Evolutionary conservation across 2,329 filamentous ascomycete genomes (phyloP).

Genomic region (Dothidotthia symphoricarpi): DNA sequence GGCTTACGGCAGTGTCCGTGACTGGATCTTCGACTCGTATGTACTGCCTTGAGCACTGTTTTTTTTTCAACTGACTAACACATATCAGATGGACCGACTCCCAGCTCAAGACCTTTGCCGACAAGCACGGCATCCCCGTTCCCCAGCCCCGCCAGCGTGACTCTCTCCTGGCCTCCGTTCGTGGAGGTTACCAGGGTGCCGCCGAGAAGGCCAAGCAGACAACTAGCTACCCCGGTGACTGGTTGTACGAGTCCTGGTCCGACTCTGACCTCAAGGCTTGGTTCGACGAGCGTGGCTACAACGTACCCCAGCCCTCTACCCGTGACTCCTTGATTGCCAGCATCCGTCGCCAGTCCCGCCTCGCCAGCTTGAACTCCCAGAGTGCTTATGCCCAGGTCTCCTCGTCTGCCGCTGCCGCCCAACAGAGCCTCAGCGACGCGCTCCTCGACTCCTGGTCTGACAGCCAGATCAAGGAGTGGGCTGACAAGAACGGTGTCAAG

Average conservation of each 20-base stretch:
- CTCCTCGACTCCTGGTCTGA: constrained; percentile 90
- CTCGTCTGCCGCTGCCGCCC: constrained; percentile 56
- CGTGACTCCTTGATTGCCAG: constrained; percentile 86
- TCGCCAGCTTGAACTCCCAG: constrained; percentile 69
- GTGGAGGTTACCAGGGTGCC: constrained; percentile 74
- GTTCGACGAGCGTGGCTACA: constrained; percentile 84
- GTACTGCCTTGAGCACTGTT: background rate
- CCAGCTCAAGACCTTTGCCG: constrained; percentile 87
- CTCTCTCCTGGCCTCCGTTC: constrained; percentile 71
- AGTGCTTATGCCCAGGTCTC: constrained; percentile 50
- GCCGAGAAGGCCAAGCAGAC: constrained; percentile 77
- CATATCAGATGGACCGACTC: constrained; percentile 78
- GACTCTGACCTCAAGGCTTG: constrained; percentile 92
- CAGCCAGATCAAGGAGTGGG: constrained; percentile 84
- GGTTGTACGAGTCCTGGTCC: constrained; percentile 88
- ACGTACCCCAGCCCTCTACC: constrained; percentile 76
- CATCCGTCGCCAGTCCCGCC: constrained; percentile 85
- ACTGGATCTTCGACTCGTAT: constrained; percentile 88
- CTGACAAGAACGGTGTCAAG: constrained; percentile 83
- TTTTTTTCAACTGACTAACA: constrained; percentile 36
- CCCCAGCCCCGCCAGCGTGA: constrained; percentile 87
- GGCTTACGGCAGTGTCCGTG: constrained; percentile 69
- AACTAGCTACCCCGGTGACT: constrained; percentile 84
- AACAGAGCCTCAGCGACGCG: constrained; percentile 74
- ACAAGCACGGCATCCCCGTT: constrained; percentile 81